Evolutionary conservation across 306 rosid species (phyloP).

Genomic region (Ziziphus jujuba): DNA sequence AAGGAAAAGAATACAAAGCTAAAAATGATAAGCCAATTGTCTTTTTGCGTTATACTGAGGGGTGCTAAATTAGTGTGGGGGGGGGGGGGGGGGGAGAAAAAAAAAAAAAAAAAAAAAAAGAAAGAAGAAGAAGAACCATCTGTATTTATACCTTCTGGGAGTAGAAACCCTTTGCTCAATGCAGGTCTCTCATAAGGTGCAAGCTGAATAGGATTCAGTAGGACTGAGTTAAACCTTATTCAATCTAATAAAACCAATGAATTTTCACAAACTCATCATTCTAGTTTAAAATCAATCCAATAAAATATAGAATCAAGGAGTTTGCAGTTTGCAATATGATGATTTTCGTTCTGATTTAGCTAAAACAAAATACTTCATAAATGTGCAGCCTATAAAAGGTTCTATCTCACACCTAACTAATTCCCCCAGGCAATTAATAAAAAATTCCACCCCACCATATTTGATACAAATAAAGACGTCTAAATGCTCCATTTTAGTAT

Average conservation of each 20-base stretch:
- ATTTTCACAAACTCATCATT: background rate
- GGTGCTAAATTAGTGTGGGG: too few species aligned
- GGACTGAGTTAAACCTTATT: constrained; percentile 1
- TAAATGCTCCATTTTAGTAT: background rate
- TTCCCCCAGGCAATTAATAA: background rate
- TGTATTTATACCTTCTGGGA: constrained; percentile 78
- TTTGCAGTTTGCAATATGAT: background rate
- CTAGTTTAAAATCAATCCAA: background rate
- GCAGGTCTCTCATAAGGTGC: constrained; percentile 99
- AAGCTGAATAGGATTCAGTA: constrained; percentile 55
- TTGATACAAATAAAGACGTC: background rate
- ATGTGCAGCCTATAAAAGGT: background rate
- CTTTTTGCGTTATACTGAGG: background rate
- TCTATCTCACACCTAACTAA: background rate
- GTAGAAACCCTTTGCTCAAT: constrained; percentile 92
- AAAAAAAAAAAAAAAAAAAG: constrained; percentile 3
- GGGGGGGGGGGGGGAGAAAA: too few species aligned
- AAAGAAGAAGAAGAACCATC: too few species aligned
- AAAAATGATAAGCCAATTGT: background rate
- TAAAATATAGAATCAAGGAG: background rate
- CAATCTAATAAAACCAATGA: constrained; percentile 7
- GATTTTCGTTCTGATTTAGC: background rate
- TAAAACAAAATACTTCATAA: background rate
- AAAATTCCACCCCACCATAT: too few species aligned
- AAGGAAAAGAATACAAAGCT: constrained; percentile 9